Conservation (phyloP, 148 eudicot genomes). For the Selenicereus undatus region DNA sequence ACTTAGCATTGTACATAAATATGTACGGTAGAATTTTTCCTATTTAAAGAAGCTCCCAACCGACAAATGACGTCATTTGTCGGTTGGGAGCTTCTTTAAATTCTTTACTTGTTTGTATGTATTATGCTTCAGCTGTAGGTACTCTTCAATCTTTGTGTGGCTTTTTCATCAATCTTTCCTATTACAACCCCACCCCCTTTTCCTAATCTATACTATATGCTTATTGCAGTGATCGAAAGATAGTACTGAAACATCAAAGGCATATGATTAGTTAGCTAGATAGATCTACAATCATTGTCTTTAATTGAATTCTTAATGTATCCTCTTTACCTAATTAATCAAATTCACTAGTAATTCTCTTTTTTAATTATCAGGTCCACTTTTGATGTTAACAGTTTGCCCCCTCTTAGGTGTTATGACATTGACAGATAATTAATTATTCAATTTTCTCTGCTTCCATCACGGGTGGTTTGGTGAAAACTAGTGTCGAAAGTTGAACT, state of each 20-base stretch:
- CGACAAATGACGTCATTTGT: too few relatives aligned
- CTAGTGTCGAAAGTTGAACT: too few relatives aligned
- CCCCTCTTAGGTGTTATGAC: background rate
- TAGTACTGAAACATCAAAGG: background rate
- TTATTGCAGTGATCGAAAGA: background rate
- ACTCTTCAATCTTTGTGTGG: background rate
- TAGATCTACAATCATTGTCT: background rate
- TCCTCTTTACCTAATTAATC: slow-evolving; percentile 6
- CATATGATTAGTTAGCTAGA: background rate
- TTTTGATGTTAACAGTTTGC: background rate
- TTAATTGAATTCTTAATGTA: background rate
- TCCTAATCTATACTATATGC: too few relatives aligned
- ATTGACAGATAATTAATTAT: background rate
- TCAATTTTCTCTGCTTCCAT: background rate
- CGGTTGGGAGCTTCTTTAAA: too few relatives aligned
- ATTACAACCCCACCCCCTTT: background rate
- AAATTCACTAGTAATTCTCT: background rate
- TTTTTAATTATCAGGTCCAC: background rate
- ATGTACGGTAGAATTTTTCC: too few relatives aligned
- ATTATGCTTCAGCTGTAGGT: background rate
- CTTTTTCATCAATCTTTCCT: background rate
- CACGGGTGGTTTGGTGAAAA: too few relatives aligned
- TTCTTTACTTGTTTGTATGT: too few relatives aligned
- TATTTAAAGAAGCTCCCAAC: too few relatives aligned
- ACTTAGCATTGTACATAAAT: too few relatives aligned